Evolutionary conservation across 805 yeast genomes (phyloP).

Genomic region (Cyberlindnera subsufficiens): DNA sequence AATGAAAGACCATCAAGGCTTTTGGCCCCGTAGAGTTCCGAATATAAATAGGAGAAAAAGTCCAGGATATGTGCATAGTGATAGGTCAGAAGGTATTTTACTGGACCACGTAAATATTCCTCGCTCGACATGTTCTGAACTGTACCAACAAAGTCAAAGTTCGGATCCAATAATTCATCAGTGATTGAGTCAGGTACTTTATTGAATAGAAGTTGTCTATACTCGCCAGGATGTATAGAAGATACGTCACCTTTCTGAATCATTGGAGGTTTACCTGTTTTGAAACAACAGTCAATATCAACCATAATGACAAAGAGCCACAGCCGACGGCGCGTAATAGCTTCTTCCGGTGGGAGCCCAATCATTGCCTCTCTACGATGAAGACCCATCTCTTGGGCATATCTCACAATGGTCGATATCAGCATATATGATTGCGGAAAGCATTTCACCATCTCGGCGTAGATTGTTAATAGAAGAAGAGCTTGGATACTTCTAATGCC

Average conservation of each 20-base stretch:
- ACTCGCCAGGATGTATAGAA: conserved; percentile 8
- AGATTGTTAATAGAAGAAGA: conserved; percentile 38
- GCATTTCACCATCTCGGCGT: conserved; percentile 30
- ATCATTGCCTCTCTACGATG: conserved; percentile 41
- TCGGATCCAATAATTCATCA: conserved; percentile 2
- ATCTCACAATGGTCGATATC: conserved; percentile 41
- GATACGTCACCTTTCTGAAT: conserved; percentile 34
- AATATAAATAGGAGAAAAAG: conserved; percentile 14
- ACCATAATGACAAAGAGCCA: conserved; percentile 46
- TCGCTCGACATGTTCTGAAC: background rate
- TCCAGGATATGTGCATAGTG: conserved; percentile 6
- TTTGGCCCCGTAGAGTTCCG: conserved; percentile 15
- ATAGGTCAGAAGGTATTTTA: conserved; percentile 6
- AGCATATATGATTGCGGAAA: conserved; percentile 38
- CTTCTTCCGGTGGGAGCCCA: conserved; percentile 32
- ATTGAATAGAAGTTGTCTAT: conserved; percentile 7
- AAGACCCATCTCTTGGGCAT: conserved; percentile 53
- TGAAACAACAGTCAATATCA: conserved; percentile 40
- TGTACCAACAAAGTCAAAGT: conserved; percentile 2
- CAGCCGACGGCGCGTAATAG: conserved; percentile 30
- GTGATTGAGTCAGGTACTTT: conserved; percentile 1
- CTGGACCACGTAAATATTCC: conserved; percentile 4
- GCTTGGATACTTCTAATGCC: conserved; percentile 49
- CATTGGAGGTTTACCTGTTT: conserved; percentile 44
- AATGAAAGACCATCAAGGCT: conserved; percentile 12